A percentile compares a stretch with the other conserved stretches of the same genome.
Evolutionary conservation across 805 yeast genomes (phyloP).

Genomic region (Cyberlindnera xylosilytica): DNA sequence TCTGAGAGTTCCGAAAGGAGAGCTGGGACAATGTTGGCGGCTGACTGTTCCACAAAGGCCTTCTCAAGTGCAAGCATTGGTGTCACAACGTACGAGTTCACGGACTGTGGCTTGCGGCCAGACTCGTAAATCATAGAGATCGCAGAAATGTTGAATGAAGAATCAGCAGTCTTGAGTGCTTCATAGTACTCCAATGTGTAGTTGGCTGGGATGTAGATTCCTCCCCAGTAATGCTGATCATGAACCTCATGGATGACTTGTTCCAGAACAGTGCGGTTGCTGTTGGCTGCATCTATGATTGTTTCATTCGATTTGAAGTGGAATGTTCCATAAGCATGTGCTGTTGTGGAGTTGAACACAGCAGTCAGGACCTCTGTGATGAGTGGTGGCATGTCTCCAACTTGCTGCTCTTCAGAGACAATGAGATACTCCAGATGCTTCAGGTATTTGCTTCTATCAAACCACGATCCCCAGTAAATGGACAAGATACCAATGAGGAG

Average conservation of each 20-base stretch:
- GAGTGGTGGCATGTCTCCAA: constrained; percentile 13
- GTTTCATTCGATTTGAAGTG: constrained; percentile 9
- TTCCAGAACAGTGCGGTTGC: constrained; percentile 22
- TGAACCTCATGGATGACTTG: constrained; percentile 43
- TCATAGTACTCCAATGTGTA: constrained; percentile 34
- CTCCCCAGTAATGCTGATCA: constrained; percentile 56
- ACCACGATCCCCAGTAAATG: constrained; percentile 31
- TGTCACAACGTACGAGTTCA: constrained; percentile 41
- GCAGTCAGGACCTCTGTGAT: constrained; percentile 7
- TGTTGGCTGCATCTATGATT: constrained; percentile 4
- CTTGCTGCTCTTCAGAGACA: constrained; percentile 20
- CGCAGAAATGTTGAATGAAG: constrained; percentile 11
- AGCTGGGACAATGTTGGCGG: constrained; percentile 15
- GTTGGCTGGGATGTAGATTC: constrained; percentile 46
- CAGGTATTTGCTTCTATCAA: constrained; percentile 15
- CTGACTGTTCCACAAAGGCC: constrained; percentile 18
- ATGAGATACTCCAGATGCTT: constrained; percentile 19
- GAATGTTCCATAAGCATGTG: constrained; percentile 19
- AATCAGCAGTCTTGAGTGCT: constrained; percentile 17
- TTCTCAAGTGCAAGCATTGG: constrained; percentile 26
- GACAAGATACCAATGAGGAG: constrained; percentile 28
- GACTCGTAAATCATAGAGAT: constrained; percentile 50
- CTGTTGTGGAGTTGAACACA: constrained; percentile 7
- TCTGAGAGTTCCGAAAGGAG: constrained; percentile 15
- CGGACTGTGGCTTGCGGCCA: constrained; percentile 51